Evolutionary conservation across 192 early-diverging fungal genomes (phyloP).

Genomic region (Rhizoclosmatium sp.): DNA sequence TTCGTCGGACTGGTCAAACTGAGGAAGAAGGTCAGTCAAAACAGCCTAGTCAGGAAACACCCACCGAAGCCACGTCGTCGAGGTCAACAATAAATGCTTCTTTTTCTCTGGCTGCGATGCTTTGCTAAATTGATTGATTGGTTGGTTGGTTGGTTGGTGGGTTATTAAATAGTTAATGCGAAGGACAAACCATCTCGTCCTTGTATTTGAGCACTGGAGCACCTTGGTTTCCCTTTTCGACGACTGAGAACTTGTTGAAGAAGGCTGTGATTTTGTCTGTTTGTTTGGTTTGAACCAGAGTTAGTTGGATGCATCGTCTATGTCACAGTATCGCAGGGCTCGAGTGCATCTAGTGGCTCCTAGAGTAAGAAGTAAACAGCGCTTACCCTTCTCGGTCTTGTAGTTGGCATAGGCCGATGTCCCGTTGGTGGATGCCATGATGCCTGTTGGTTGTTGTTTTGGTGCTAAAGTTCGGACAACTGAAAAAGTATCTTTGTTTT

Average conservation of each 20-base stretch:
- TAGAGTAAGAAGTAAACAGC: no score
- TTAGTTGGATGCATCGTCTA: not conserved
- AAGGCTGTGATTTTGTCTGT: constrained; percentile 49
- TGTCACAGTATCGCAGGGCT: no score
- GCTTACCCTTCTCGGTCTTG: constrained; percentile 51
- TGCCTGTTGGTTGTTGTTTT: not conserved
- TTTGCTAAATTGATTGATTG: constrained; percentile 33
- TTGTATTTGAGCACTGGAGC: constrained; percentile 40
- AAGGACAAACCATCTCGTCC: constrained; percentile 41
- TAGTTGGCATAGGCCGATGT: constrained; percentile 48
- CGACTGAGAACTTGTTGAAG: constrained; percentile 47
- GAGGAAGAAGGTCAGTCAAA: constrained; percentile 3
- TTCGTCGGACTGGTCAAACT: constrained; percentile 49
- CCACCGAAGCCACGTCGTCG: constrained; percentile 53
- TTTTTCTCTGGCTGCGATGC: constrained; percentile 42
- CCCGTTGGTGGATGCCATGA: not conserved
- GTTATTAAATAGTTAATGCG: no score
- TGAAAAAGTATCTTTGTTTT: no score
- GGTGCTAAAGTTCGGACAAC: not conserved
- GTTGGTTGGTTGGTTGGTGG: no score
- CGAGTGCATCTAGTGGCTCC: no score
- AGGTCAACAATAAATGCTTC: constrained; percentile 51
- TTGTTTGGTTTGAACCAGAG: not conserved
- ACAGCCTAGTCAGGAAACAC: not conserved
- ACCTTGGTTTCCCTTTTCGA: constrained; percentile 14